Evolutionary conservation across 139 green algal species (phyloP).

Genomic region (Chlamydomonas schloesseri): DNA sequence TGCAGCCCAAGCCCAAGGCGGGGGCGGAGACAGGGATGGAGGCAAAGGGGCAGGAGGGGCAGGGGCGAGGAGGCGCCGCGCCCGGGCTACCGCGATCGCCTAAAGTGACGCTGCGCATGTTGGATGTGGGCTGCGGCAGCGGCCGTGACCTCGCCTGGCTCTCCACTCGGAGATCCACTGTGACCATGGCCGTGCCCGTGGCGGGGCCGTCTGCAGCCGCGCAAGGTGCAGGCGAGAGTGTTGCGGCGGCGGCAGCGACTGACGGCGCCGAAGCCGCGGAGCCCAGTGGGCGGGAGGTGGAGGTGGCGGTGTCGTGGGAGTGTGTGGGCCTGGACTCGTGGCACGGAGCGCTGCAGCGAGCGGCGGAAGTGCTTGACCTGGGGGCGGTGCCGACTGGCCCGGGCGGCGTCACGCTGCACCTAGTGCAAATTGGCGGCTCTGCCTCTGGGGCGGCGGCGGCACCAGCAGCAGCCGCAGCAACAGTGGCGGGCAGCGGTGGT

Average conservation of each 20-base stretch:
- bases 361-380: conserved; percentile 25
- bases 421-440: conserved; percentile 13
- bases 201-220: not conserved
- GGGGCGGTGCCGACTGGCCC: not conserved
- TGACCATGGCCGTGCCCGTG: not conserved
- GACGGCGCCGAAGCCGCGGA: not conserved
- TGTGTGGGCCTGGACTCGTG: conserved; percentile 51
- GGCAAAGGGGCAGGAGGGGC: not conserved
- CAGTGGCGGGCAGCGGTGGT: not conserved
- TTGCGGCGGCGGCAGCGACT: too few species aligned
- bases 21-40: too few species aligned
- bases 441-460: not conserved
- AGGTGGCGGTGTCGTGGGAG: conserved; percentile 33
- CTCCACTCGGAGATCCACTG: not conserved
- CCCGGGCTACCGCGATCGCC: not conserved
- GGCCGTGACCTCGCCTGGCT: conserved; percentile 52
- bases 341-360: conserved; percentile 44
- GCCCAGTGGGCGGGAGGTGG: not conserved
- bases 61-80: not conserved
- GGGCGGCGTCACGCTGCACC: not conserved
- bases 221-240: not conserved
- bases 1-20: too few species aligned
- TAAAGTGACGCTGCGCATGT: not conserved
- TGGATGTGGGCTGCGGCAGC: conserved; percentile 57
- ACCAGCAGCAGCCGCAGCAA: not conserved